phyloP scores from a whole-genome alignment of 352 stramenopile species.

The Phytophthora podocarpi region DNA sequence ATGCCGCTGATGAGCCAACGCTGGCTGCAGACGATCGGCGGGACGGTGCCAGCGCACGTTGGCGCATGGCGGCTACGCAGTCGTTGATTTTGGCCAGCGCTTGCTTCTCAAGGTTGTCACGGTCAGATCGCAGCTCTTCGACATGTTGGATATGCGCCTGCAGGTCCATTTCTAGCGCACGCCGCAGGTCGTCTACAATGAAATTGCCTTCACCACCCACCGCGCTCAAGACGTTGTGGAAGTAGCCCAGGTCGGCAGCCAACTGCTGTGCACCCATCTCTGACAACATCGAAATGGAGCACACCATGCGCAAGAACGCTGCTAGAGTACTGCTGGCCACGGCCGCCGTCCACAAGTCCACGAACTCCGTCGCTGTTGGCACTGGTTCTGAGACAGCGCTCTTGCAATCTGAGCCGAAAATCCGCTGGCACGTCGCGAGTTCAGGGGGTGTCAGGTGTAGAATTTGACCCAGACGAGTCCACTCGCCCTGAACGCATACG shows the following conservation, averaged over 20 bases:
- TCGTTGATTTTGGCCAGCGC: constrained; percentile 58
- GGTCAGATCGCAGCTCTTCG: constrained; percentile 34
- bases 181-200: constrained; percentile 52
- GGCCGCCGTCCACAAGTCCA: constrained; percentile 76
- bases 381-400: constrained; percentile 12
- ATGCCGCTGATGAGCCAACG: constrained; percentile 4
- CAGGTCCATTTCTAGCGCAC: constrained; percentile 44
- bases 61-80: constrained; percentile 44
- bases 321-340: constrained; percentile 73
- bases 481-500: constrained; percentile 56
- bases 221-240: constrained; percentile 80
- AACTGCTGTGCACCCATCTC: constrained; percentile 64
- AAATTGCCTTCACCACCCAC: constrained; percentile 66
- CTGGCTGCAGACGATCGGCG: constrained; percentile 19
- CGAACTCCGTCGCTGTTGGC: constrained; percentile 54
- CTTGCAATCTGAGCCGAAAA: constrained; percentile 43
- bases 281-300: constrained; percentile 65
- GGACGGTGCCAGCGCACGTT: constrained; percentile 28
- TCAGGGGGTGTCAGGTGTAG: constrained; percentile 51
- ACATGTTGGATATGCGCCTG: constrained; percentile 38
- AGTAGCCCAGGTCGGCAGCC: constrained; percentile 75
- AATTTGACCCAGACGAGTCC: constrained; percentile 50
- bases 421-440: constrained; percentile 48
- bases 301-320: constrained; percentile 53
- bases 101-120: constrained; percentile 29